Evolutionary conservation across 116 monocot genomes (phyloP).

Genomic region (Zostera marina): DNA sequence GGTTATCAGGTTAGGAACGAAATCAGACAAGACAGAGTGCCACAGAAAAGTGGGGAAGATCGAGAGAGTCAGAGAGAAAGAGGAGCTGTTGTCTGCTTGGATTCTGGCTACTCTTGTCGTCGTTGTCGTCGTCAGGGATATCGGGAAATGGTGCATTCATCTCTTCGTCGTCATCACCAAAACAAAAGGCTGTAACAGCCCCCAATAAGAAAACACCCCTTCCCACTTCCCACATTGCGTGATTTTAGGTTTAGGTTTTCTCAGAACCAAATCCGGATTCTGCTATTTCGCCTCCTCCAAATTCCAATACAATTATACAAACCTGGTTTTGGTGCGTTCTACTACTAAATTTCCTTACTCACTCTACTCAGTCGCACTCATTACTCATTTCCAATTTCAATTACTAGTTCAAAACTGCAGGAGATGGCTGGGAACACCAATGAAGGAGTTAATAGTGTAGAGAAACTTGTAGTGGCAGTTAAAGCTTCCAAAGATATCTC

Average conservation of each 20-base stretch:
- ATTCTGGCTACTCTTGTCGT: too few species aligned
- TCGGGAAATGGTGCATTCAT: neutral
- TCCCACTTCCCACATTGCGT: neutral
- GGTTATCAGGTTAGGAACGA: too few species aligned
- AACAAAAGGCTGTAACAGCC: neutral
- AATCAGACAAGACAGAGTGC: too few species aligned
- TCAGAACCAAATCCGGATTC: neutral
- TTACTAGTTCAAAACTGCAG: slow-evolving; percentile 5
- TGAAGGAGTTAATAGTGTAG: slow-evolving; percentile 17
- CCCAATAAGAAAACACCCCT: neutral
- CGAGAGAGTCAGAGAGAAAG: too few species aligned
- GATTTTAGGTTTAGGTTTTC: neutral
- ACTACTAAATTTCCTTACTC: too few species aligned
- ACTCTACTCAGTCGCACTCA: too few species aligned
- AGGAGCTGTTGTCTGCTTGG: too few species aligned
- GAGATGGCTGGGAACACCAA: slow-evolving; percentile 20
- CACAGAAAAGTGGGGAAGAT: too few species aligned
- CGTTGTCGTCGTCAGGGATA: neutral
- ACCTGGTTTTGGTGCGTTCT: neutral
- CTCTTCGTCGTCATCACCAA: neutral
- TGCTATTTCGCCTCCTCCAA: neutral
- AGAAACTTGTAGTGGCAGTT: slow-evolving; percentile 68
- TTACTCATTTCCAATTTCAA: too few species aligned
- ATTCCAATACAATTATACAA: too few species aligned
- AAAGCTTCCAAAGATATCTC: slow-evolving; percentile 80